Conservation (phyloP, 2,329 filamentous ascomycete genomes). For the Ustulina deusta region DNA sequence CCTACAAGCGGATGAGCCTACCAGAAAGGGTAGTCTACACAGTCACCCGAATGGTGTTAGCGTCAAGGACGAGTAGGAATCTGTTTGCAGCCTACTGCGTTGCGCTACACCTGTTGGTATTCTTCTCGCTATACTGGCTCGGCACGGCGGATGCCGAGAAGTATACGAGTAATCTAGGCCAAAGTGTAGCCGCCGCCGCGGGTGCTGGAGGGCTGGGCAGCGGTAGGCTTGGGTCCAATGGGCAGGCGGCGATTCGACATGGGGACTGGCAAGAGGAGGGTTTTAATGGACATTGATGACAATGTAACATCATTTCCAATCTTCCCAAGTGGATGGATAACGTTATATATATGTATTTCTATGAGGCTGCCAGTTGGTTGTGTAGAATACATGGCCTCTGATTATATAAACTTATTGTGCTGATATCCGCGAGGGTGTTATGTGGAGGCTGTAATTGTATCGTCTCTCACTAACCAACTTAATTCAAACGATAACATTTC, state of each 20-base stretch:
- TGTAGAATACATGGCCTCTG: constrained; percentile 16
- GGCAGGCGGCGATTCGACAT: constrained; percentile 54
- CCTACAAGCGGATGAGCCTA: constrained; percentile 91
- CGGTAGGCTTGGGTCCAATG: constrained; percentile 46
- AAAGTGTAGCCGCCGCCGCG: constrained; percentile 60
- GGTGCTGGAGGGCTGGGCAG: constrained; percentile 55
- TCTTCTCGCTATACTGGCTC: constrained; percentile 87
- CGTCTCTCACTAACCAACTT: neutral
- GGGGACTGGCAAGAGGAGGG: constrained; percentile 75
- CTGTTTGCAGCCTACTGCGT: constrained; percentile 93
- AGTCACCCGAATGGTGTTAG: constrained; percentile 88
- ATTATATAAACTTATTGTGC: constrained; percentile 15
- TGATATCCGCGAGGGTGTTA: constrained; percentile 3
- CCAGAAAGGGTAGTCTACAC: constrained; percentile 92
- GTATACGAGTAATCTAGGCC: constrained; percentile 69
- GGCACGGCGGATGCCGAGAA: constrained; percentile 74
- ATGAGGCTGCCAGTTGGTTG: constrained; percentile 17
- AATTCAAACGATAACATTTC: neutral
- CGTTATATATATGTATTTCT: constrained; percentile 30
- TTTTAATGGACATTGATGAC: constrained; percentile 59
- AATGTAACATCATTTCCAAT: constrained; percentile 21
- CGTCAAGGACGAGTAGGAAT: constrained; percentile 90
- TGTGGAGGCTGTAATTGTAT: constrained; percentile 2
- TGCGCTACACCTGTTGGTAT: constrained; percentile 87
- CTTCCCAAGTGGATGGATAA: neutral